Evolutionary conservation across 2,329 filamentous ascomycete genomes (phyloP).

Genomic region (Trichophyton benhamiae): DNA sequence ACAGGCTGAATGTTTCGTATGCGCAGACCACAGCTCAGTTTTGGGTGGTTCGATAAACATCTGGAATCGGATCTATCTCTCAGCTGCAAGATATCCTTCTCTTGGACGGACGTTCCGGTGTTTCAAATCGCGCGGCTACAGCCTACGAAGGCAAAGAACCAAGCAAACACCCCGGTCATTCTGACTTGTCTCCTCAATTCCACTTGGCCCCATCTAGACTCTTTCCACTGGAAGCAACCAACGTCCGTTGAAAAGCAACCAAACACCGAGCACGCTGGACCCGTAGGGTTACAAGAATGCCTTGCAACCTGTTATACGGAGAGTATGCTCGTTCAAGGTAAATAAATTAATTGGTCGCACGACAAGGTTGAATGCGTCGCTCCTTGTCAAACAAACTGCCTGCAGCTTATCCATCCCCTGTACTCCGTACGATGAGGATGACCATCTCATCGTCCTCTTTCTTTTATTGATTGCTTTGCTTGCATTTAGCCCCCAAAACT

Average conservation of each 20-base stretch:
- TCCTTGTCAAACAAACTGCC: background rate
- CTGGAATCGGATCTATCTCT: background rate
- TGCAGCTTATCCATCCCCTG: background rate
- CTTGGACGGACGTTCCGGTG: background rate
- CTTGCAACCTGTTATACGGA: background rate
- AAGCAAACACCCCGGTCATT: background rate
- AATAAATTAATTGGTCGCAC: background rate
- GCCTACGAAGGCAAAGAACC: background rate
- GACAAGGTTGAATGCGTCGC: background rate
- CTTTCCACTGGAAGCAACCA: background rate
- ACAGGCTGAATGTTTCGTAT: background rate
- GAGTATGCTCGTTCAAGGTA: background rate
- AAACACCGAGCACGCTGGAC: background rate
- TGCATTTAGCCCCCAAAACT: conserved; percentile 1
- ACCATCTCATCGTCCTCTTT: background rate
- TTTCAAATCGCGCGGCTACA: background rate
- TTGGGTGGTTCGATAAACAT: background rate
- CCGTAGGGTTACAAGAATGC: background rate
- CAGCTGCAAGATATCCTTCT: background rate
- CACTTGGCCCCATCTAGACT: background rate
- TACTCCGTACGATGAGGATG: background rate
- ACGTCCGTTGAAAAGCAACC: background rate
- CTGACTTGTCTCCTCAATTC: background rate
- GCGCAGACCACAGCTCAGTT: background rate
- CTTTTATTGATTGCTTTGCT: background rate